phyloP scores from a whole-genome alignment of 306 rosid species.

The Cicer pinnatifidum region DNA sequence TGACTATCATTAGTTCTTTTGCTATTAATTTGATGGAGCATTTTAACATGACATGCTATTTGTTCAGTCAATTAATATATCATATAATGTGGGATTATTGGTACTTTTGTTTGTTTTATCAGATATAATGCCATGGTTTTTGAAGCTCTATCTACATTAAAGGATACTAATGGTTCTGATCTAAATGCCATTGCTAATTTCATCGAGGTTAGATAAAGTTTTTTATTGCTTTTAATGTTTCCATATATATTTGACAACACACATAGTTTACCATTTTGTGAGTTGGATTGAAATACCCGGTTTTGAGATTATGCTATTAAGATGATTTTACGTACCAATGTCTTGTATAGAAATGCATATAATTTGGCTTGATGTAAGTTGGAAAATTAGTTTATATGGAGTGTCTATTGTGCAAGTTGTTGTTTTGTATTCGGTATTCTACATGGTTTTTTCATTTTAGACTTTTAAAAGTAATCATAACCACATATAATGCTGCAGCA shows the following conservation, averaged over 20 bases:
- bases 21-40: conserved; percentile 10
- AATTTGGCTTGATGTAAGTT: neutral
- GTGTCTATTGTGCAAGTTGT: neutral
- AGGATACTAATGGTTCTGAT: conserved; percentile 27
- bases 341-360: conserved; percentile 1
- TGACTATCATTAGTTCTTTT: neutral
- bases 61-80: conserved; percentile 7
- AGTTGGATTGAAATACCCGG: neutral
- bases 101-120: conserved; percentile 12
- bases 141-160: conserved; percentile 17
- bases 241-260: conserved; percentile 6
- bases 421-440: neutral
- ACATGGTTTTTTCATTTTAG: neutral
- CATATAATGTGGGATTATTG: conserved; percentile 1
- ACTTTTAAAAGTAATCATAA: neutral
- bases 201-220: conserved; percentile 24
- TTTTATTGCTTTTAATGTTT: neutral
- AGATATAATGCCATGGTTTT: conserved; percentile 16
- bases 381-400: neutral
- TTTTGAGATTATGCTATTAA: conserved; percentile 9
- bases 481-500: conserved; percentile 13
- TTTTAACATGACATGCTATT: conserved; percentile 7
- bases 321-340: neutral
- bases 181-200: conserved; percentile 18
- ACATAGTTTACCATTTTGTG: neutral